phyloP scores from a whole-genome alignment of 2,329 filamentous ascomycete genomes.

The Colletotrichum brevisporum region DNA sequence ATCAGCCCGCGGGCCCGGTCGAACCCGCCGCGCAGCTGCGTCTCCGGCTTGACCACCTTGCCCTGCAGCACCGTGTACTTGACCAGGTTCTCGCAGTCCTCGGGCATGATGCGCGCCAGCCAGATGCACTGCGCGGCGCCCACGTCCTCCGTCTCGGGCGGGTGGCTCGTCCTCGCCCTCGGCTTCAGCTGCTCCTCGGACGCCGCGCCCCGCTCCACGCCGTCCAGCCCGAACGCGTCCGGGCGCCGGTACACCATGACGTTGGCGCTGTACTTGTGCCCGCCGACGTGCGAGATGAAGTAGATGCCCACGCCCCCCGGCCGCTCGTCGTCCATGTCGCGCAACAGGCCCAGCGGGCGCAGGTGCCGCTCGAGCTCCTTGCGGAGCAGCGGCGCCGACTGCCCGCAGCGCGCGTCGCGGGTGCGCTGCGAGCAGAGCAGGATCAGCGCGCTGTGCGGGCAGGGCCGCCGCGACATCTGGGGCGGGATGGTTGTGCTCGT shows the following conservation, averaged over 20 bases:
- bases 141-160: conserved; percentile 56
- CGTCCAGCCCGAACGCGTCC: conserved; percentile 69
- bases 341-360: conserved; percentile 84
- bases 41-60: conserved; percentile 91
- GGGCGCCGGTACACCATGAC: conserved; percentile 87
- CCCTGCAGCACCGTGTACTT: conserved; percentile 91
- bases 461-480: conserved; percentile 66
- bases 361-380: conserved; percentile 92
- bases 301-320: conserved; percentile 95
- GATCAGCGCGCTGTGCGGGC: conserved; percentile 88
- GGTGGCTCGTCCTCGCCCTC: conserved; percentile 44
- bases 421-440: conserved; percentile 95
- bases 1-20: conserved; percentile 84
- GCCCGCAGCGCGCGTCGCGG: conserved; percentile 94
- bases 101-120: conserved; percentile 86
- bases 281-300: conserved; percentile 96
- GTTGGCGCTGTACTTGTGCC: conserved; percentile 97
- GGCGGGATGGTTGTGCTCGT: conserved; percentile 48
- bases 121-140: conserved; percentile 92
- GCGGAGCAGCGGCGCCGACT: conserved; percentile 90
- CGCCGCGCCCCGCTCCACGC: conserved; percentile 53
- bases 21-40: conserved; percentile 90
- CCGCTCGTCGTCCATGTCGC: conserved; percentile 89
- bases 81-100: conserved; percentile 94
- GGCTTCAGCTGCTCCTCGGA: conserved; percentile 54